Percentiles rank a stretch among this genome's conserved stretches.
Evolutionary conservation across 2,329 filamentous ascomycete genomes (phyloP).

Genomic region (Curvularia verruculosa): DNA sequence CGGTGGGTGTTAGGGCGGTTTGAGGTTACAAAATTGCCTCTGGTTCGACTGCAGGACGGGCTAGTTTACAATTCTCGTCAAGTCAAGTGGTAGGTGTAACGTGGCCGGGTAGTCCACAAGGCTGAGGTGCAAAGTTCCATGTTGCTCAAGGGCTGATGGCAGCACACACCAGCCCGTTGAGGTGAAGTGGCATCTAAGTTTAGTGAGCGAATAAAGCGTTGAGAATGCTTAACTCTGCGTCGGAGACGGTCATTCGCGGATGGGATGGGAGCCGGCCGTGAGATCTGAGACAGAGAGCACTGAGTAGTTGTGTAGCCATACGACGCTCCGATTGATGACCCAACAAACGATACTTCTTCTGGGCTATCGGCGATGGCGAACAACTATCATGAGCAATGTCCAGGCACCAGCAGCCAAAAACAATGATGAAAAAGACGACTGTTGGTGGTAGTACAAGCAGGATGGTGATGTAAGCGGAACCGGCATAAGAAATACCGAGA

Average conservation of each 20-base stretch:
- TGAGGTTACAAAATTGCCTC: conserved; percentile 17
- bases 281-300: conserved; percentile 23
- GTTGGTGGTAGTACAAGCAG: neutral
- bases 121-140: conserved; percentile 20
- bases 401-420: neutral
- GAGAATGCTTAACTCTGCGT: neutral
- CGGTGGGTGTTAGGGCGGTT: neutral
- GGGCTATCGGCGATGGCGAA: neutral
- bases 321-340: conserved; percentile 1
- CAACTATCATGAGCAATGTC: neutral
- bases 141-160: conserved; percentile 6
- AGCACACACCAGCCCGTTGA: conserved; percentile 1
- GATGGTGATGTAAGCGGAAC: neutral
- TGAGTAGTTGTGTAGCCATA: conserved; percentile 6
- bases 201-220: conserved; percentile 7
- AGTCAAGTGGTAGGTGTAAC: conserved; percentile 23
- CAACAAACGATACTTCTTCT: neutral
- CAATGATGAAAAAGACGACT: neutral
- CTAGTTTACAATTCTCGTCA: conserved; percentile 20
- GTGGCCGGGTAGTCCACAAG: conserved; percentile 16
- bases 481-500: too few species aligned
- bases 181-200: conserved; percentile 9
- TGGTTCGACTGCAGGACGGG: conserved; percentile 19
- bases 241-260: conserved; percentile 10
- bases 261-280: conserved; percentile 14